A percentile compares a stretch with the other conserved stretches of the same genome.
Conservation (phyloP, 1,284 basidiomycete genomes). For the Ceratobasidium sp. region DNA sequence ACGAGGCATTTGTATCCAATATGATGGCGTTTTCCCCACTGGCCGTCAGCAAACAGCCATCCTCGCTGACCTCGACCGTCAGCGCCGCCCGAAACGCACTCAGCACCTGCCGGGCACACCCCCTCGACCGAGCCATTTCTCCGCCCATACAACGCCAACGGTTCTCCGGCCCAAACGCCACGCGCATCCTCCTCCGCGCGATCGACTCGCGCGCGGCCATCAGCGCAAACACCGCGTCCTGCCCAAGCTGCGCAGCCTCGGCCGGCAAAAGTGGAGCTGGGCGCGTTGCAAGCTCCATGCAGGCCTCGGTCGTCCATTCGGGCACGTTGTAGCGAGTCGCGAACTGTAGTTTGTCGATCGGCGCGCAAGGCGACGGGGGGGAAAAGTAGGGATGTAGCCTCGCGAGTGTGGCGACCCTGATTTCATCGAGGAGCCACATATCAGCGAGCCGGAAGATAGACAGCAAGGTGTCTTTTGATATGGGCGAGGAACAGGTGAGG, state of each 20-base stretch:
- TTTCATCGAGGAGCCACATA: conserved; percentile 44
- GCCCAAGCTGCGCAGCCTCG: conserved; percentile 32
- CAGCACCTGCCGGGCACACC: conserved; percentile 36
- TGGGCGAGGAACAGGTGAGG: conserved; percentile 29
- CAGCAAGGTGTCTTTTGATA: conserved; percentile 39
- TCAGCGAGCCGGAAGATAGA: conserved; percentile 43
- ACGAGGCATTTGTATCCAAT: conserved; percentile 25
- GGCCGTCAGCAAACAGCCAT: conserved; percentile 8
- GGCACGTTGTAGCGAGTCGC: conserved; percentile 43
- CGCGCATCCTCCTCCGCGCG: conserved; percentile 36
- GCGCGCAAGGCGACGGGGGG: conserved; percentile 15
- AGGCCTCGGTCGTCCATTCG: conserved; percentile 25
- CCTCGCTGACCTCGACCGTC: conserved; percentile 29
- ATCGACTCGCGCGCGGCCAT: conserved; percentile 43
- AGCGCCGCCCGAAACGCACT: conserved; percentile 26
- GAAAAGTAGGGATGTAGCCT: conserved; percentile 39
- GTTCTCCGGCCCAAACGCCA: conserved; percentile 40
- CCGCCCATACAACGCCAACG: conserved; percentile 39
- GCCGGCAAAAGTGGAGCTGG: conserved; percentile 28
- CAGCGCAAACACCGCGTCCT: conserved; percentile 2
- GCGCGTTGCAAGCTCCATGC: conserved; percentile 43
- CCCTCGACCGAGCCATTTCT: conserved; percentile 33
- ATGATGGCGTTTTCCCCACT: conserved; percentile 13
- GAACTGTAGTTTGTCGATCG: conserved; percentile 34
- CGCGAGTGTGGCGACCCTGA: conserved; percentile 28